Conservation (phyloP, 1,139 yeast species). For the Ogataea hybrid region DNA sequence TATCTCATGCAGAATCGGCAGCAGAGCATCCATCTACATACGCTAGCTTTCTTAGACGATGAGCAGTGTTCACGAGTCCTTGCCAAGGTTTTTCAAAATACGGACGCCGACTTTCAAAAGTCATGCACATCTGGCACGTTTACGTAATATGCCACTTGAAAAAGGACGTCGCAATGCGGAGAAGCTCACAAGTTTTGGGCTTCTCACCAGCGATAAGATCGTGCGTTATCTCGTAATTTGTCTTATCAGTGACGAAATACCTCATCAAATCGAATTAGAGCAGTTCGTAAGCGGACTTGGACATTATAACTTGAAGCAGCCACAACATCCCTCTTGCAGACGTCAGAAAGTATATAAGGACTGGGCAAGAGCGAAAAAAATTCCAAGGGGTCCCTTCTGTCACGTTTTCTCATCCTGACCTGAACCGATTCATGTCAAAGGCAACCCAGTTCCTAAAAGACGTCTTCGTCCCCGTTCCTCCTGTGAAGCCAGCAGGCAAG, state of each 20-base stretch:
- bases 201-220: too few species aligned
- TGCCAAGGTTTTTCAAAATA: not conserved
- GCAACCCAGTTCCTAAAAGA: constrained; percentile 20
- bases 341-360: not conserved
- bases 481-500: constrained; percentile 18
- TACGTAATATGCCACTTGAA: not conserved
- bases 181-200: not conserved
- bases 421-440: not conserved
- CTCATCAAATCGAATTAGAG: not conserved
- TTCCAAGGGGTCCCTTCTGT: not conserved
- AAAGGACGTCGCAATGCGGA: not conserved
- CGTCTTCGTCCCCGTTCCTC: constrained; percentile 29
- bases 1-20: not conserved
- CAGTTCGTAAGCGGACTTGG: too few species aligned
- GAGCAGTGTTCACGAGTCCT: too few species aligned
- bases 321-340: too few species aligned
- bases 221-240: too few species aligned
- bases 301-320: too few species aligned
- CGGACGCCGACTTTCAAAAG: not conserved
- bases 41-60: too few species aligned
- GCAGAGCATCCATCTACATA: not conserved
- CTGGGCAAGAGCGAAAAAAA: not conserved
- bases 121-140: not conserved
- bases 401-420: too few species aligned
- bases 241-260: not conserved